phyloP scores from a whole-genome alignment of 2,329 filamentous ascomycete genomes.

The Fonsecaea pedrosoi region DNA sequence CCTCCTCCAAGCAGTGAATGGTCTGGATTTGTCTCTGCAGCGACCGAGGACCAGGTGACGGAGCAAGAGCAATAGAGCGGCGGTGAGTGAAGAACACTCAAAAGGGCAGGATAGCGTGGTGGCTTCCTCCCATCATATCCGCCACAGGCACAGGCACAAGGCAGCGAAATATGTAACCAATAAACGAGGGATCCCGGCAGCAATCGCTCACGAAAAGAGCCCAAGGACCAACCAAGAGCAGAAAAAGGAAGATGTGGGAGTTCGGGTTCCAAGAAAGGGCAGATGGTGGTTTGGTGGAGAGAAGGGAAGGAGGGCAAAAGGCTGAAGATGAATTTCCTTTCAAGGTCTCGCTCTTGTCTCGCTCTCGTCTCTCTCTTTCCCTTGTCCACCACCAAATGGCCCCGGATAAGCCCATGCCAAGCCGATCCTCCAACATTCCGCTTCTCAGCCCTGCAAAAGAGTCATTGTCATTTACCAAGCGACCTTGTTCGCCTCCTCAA shows the following conservation, averaged over 20 bases:
- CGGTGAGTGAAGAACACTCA: slow-evolving; percentile 30
- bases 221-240: slow-evolving; percentile 8
- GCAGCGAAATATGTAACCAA: slow-evolving; percentile 19
- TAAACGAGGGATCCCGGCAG: not conserved
- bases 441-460: not conserved
- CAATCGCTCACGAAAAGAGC: slow-evolving; percentile 19
- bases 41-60: slow-evolving; percentile 8
- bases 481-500: not conserved
- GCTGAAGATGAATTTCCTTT: slow-evolving; percentile 16
- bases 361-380: not conserved
- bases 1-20: slow-evolving; percentile 10
- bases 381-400: not conserved
- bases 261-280: not conserved
- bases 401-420: slow-evolving; percentile 18
- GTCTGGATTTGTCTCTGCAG: slow-evolving; percentile 13
- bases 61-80: slow-evolving; percentile 28
- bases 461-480: not conserved
- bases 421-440: slow-evolving; percentile 17
- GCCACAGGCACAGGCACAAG: slow-evolving; percentile 20
- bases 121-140: slow-evolving; percentile 31
- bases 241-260: not conserved
- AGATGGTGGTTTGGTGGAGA: slow-evolving; percentile 2
- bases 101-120: slow-evolving; percentile 21
- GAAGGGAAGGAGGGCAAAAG: slow-evolving; percentile 9
- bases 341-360: slow-evolving; percentile 12